Evolutionary conservation across 2,329 filamentous ascomycete genomes (phyloP), one percentile per base, ranked within the genome.

Genomic region (Dactylellina leptospora): DNA sequence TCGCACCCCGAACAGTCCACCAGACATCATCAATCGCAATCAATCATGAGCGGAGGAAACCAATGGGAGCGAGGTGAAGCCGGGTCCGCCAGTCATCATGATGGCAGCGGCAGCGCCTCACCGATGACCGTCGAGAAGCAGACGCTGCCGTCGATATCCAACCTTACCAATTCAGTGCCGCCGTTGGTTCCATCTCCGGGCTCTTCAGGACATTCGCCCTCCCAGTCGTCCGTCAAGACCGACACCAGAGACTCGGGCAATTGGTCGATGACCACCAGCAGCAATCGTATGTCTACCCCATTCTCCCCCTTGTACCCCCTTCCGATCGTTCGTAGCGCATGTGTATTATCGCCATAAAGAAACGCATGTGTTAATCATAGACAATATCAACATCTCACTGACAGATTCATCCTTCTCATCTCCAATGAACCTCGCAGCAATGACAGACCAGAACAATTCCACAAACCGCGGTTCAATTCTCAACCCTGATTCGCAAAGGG

Each of bases 181-280:
- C 61, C 69, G 30, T 16, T 66, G 22, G 62, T 68, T 13, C 61
- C 69, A 28, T 73, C 69, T 10, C 69, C 61, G 5, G 40, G 55
- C 33, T 73, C 69, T n/a, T 66, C 69, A 22, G 69, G 69, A 1
- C 61, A 73, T 23, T 73, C 69, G 27, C 69, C 69, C 27, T 68
- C 69, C 10, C 69, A 73, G 53, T 73, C 69, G 6, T 73, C 69
- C 9, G 28, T 72, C 47, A 72, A 72, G 28, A 69, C 66, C 13
- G 76, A 77, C 47, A 53, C 75, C 22, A 63, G 76, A 45, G 76
- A 77, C 61, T 77, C 76, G 10, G 76, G 76, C 23, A 77, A 77
- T 69, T 77, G 76, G 76, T 77, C 76, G 30, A 74, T 77, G 70
- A 74, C 74, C 54, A 76, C 76, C 40, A 50, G 73, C 10, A 77